Base-by-base conservation (phyloP, 2,329 filamentous ascomycete genomes). In the Fusarium illudens region DNA sequence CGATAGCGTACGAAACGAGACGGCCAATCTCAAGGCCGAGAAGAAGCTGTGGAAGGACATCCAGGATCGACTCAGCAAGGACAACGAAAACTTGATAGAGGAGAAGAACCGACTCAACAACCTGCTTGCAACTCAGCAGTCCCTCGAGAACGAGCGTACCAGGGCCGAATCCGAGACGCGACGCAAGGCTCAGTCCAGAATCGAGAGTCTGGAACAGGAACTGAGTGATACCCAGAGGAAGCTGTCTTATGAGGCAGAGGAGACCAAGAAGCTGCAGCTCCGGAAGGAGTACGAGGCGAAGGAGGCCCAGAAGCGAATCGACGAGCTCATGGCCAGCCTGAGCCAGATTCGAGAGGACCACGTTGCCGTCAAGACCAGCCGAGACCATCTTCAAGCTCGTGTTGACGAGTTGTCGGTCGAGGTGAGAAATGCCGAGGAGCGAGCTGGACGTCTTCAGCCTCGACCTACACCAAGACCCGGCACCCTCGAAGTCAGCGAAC, bases 11-110 rank as follows among this genome's bases (percentile, higher is more conserved):
- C 91, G 94, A 54, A 94, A 93, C 68, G 96, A 99, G 77, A 93
- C 90, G 56, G 90, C 94, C 15, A 97, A 98, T 75, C 86, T 97
- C 32, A 97, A 97, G 78, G 94, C 95, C 0, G 95, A 98, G 79
- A 97, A 97, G 81, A 92, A 93, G 34, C 84, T 99, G 10, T 97
- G 92, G 92, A 97, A 96, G 81, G 93, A 91, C 58, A 97, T 97
- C 32, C 94, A 98, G 76, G 90, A 92, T 67, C 90, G 96, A 54
- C 84, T 98, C 42, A 91, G 88, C 65, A 93, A 96, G 73, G 94
- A 98, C 75, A 97, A 96, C 68, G 93, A 97, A 75, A 88, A 83
- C 19, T 83, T 98, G 12, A 86, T 92, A 39, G 92, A 96, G 63
- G 96, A 99, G 77, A 92, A 94, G 68, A 88, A 90, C 46, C 88